Conservation (phyloP, 331 rosid genomes). For the Cydonia oblonga region DNA sequence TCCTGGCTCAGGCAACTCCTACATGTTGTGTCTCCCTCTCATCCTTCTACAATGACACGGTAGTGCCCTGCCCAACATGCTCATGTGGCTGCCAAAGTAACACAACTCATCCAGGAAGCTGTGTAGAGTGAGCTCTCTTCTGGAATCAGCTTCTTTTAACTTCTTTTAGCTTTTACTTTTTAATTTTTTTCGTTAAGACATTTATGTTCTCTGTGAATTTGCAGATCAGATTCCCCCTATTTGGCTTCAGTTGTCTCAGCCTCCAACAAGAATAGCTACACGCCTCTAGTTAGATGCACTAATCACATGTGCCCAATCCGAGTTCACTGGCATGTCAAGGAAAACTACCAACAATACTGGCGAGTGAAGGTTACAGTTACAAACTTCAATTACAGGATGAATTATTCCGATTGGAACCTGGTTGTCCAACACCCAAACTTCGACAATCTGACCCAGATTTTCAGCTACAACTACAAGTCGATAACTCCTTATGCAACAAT, state of each 20-base stretch:
- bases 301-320: conserved; percentile 82
- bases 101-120: conserved; percentile 36
- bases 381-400: conserved; percentile 72
- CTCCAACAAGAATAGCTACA: conserved; percentile 14
- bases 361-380: conserved; percentile 74
- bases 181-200: background rate
- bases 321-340: conserved; percentile 86
- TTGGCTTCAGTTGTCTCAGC: conserved; percentile 47
- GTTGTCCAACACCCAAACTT: conserved; percentile 85
- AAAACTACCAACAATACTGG: conserved; percentile 78
- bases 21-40: conserved; percentile 85
- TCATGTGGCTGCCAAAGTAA: conserved; percentile 69
- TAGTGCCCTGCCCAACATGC: conserved; percentile 65
- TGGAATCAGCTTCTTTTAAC: background rate
- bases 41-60: conserved; percentile 66
- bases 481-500: conserved; percentile 52
- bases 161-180: background rate
- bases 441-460: conserved; percentile 63
- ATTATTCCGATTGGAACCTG: conserved; percentile 81
- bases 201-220: conserved; percentile 1
- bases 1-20: conserved; percentile 66
- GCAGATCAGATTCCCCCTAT: conserved; percentile 46
- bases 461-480: conserved; percentile 73
- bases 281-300: conserved; percentile 70
- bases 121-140: conserved; percentile 48